Evolutionary conservation across 2,329 filamentous ascomycete species (phyloP), one percentile per base, ranked within the genome.

Genomic region (Escovopsis sp.): DNA sequence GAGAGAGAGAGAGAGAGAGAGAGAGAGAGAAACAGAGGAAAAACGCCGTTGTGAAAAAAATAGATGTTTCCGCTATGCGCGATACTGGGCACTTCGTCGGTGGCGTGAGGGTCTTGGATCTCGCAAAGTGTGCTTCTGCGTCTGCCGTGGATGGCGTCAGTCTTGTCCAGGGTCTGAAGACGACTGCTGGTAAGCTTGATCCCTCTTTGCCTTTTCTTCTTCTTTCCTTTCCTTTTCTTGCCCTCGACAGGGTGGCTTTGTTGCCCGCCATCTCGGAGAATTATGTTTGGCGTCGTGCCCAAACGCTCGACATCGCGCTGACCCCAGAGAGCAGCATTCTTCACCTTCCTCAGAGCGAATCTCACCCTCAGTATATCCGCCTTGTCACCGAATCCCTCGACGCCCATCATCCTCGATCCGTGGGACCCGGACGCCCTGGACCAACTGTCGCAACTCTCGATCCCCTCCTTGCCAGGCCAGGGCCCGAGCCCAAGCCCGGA

Each of bases 311-410:
- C 28, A 6, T 10, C 28, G 28, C 10, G 28, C 28, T 30, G 10
- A 30, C 15, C 28, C 10, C 28, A 3, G 6, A 30, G 6, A 30
- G 6, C 60, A 91, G 85, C 84, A 26, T 91, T 91, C 67, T 82
- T 91, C 62, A 82, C 78, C 43, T 89, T 85, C 52, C 71, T 91
- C 12, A 78, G 83, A 51, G 82, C 82, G 49, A 91, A 91, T 56
- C 73, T 91, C 43, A 79, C 80, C 52, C 77, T 89, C 45, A 71
- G 69, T 41, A 77, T 69, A 38, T 77, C 69, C 47, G 65, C 76
- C 44, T 62, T 81, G 49, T 74, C 78, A 37, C 80, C 80, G 39
- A 70, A 75, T 46, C 68, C 70, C 43, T 80, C 73, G 47, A 84
- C 82, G 23, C 80, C 80, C 18, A 70, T 74, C 18, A 70, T 74